A percentile compares a stretch with the other conserved stretches of the same genome.
phyloP scores from a whole-genome alignment of 2,329 filamentous ascomycete genomes.

The Aspergillus neoniger region DNA sequence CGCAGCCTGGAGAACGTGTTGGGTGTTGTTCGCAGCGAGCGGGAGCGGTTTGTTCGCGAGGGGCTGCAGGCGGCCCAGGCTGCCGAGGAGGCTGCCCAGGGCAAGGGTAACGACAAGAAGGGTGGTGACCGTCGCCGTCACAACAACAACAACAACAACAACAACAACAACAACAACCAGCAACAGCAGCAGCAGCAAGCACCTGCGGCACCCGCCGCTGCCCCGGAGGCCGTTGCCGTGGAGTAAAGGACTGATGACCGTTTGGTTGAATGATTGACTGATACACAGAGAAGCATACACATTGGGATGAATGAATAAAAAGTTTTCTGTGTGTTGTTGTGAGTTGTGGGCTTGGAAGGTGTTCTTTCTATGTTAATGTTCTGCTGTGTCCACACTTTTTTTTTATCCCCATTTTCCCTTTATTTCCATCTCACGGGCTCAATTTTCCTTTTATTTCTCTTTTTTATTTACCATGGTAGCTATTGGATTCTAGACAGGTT shows the following conservation, averaged over 20 bases:
- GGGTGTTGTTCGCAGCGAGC: constrained; percentile 74
- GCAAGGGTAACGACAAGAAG: constrained; percentile 33
- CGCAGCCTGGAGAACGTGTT: constrained; percentile 77
- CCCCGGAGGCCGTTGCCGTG: constrained; percentile 26
- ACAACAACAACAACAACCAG: constrained; percentile 27
- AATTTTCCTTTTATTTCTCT: too few relatives aligned
- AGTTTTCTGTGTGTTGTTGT: neutral
- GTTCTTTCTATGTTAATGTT: constrained; percentile 1
- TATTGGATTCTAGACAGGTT: constrained; percentile 21
- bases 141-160: constrained; percentile 30
- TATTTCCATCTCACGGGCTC: neutral
- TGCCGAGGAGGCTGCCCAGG: constrained; percentile 34
- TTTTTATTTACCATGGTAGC: constrained; percentile 15
- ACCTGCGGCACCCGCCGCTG: constrained; percentile 7
- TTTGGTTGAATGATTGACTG: neutral
- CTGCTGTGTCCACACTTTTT: neutral
- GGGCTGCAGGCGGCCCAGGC: constrained; percentile 54
- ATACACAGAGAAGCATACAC: neutral
- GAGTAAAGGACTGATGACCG: constrained; percentile 3
- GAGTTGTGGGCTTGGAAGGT: neutral
- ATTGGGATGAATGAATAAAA: neutral
- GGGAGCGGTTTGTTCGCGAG: constrained; percentile 75
- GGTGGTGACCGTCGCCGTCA: constrained; percentile 38
- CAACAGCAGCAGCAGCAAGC: constrained; percentile 28
- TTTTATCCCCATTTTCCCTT: neutral